A percentile compares a stretch with the other conserved stretches of the same genome.
Conservation (phyloP, 2,329 filamentous ascomycete species). For the Fusarium neocosmosporiellum region DNA sequence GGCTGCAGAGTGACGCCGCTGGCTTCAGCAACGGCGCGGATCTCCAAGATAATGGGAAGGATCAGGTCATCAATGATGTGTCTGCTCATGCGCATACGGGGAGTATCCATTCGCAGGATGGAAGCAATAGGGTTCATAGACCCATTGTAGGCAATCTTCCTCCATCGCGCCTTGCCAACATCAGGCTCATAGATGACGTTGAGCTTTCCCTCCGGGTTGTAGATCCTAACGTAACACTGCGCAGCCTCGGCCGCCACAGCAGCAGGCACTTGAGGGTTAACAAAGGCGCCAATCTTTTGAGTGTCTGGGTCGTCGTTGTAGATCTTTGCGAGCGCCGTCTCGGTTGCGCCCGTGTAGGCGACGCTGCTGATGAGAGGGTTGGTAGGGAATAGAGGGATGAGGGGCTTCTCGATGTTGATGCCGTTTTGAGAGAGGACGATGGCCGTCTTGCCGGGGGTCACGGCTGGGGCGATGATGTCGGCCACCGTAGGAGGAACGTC, state of each 20-base stretch:
- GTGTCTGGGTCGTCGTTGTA: constrained; percentile 64
- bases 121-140: constrained; percentile 65
- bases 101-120: constrained; percentile 62
- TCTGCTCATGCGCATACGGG: constrained; percentile 56
- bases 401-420: constrained; percentile 69
- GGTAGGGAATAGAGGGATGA: constrained; percentile 60
- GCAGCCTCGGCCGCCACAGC: constrained; percentile 46
- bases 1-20: constrained; percentile 55
- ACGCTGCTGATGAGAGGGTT: constrained; percentile 66
- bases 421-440: constrained; percentile 72
- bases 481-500: constrained; percentile 61
- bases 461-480: constrained; percentile 62
- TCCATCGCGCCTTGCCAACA: constrained; percentile 59
- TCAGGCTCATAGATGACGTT: constrained; percentile 54
- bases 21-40: constrained; percentile 58
- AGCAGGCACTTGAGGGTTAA: constrained; percentile 46
- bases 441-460: constrained; percentile 61
- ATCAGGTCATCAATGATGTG: constrained; percentile 60
- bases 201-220: constrained; percentile 59
- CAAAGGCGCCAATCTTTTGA: constrained; percentile 63
- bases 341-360: constrained; percentile 62
- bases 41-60: constrained; percentile 64
- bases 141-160: constrained; percentile 63
- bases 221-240: constrained; percentile 58
- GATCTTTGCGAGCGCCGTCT: constrained; percentile 59